Evolutionary conservation across 164 flowering plant species (phyloP).

Genomic region (Berberis vulgaris): DNA sequence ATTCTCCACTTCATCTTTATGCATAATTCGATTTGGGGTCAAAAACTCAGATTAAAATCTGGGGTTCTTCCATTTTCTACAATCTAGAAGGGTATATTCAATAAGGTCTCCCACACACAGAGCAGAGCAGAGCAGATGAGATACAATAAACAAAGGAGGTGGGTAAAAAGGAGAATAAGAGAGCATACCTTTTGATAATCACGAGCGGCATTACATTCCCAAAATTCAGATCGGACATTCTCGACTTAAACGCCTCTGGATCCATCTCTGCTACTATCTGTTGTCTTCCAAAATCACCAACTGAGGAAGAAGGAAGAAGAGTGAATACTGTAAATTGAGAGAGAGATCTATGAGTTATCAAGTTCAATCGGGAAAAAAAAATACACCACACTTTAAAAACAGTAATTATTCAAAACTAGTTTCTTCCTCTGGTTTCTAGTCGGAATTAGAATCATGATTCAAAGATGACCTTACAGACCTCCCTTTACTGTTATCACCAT

Average conservation of each 20-base stretch:
- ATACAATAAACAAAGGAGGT: not conserved
- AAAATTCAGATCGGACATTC: conserved; percentile 27
- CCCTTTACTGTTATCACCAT: too few species aligned
- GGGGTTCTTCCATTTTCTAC: not conserved
- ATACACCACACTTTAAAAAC: too few species aligned
- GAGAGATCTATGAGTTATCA: too few species aligned
- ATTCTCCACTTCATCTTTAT: too few species aligned
- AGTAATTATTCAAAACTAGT: too few species aligned
- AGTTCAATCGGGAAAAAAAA: too few species aligned
- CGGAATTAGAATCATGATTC: too few species aligned
- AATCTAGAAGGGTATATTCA: not conserved
- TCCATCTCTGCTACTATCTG: conserved; percentile 20
- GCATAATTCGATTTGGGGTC: not conserved
- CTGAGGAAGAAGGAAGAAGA: too few species aligned
- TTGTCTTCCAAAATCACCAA: too few species aligned
- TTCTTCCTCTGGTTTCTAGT: too few species aligned
- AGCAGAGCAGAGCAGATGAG: not conserved
- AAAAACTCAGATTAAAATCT: not conserved
- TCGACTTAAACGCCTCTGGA: conserved; percentile 36
- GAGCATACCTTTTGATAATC: conserved; percentile 41
- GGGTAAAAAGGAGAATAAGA: not conserved
- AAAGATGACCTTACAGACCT: too few species aligned
- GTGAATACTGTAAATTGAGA: too few species aligned
- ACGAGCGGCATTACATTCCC: conserved; percentile 50
- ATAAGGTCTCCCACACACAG: not conserved